These are phyloP conservation scores for Lavandula angustifolia DNA, from an alignment of 257 asterid genomes.

Conservation along the genomic window DNA sequence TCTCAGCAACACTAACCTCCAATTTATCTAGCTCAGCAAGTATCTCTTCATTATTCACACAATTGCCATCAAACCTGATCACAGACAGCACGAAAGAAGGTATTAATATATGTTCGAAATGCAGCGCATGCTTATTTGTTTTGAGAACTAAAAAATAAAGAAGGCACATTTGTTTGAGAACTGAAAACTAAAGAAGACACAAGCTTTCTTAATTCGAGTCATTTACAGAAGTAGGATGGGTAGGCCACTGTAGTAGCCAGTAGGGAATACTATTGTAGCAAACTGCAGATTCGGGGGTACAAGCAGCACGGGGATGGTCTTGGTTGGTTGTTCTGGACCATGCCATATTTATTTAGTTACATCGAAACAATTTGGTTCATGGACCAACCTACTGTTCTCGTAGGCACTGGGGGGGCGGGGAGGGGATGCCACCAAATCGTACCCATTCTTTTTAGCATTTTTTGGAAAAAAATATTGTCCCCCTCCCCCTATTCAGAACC, in stretches of 20 bases:
- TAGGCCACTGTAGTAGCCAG: constrained; percentile 22
- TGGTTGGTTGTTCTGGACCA: neutral
- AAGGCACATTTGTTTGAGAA: constrained; percentile 11
- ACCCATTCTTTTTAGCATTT: too few relatives aligned
- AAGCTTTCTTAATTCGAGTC: neutral
- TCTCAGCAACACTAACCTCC: constrained; percentile 54
- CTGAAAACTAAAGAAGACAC: constrained; percentile 22
- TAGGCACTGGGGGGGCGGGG: too few relatives aligned
- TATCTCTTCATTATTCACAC: constrained; percentile 42
- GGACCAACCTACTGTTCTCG: neutral
- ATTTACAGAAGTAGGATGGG: neutral
- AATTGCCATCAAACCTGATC: constrained; percentile 62
- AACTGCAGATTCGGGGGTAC: neutral
- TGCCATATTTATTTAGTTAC: neutral
- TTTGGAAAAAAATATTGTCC: too few relatives aligned
- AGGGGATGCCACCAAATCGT: too few relatives aligned
- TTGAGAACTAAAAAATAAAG: constrained; percentile 24
- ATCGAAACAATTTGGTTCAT: neutral
- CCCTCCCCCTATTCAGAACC: too few relatives aligned
- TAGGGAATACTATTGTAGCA: constrained; percentile 11
- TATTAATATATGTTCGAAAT: constrained; percentile 12
- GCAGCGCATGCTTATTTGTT: constrained; percentile 20
- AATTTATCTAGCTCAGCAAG: constrained; percentile 60
- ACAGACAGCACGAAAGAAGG: constrained; percentile 25
- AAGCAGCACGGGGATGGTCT: neutral